Base-by-base conservation (phyloP, 208 protist genomes). In the Wallacemonas sp. region DNA sequence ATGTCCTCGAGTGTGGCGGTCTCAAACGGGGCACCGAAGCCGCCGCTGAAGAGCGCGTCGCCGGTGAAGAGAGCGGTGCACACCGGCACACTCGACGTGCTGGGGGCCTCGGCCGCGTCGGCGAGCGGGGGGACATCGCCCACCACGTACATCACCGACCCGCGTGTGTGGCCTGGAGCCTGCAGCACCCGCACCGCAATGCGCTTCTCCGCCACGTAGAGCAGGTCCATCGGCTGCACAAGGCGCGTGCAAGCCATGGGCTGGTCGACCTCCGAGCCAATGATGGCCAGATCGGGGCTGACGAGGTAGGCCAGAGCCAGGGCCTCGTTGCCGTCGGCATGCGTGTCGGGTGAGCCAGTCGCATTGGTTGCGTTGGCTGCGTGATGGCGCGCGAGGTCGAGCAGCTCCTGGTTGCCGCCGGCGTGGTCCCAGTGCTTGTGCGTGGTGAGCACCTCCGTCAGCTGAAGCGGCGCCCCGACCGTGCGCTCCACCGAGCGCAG, bases 381-480 rank as follows among this genome's bases (percentile, higher is more conserved):
- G 25, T 70, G 61, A 26, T 18, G 26, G 4, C 45, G 62, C 26
- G 72, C 38, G 69, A 61, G 52, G 0, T 76, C 26, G 8, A 57
- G 26, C 10, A 98, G 72, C 64, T 87, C 67, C 48, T 87, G 33
- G 74, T 98, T 98, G 39, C 95, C 97, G 22, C 96, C 95, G 14
- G 91, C 83, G 70, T 98, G 96, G 67, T 98, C 97, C 92, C 88
- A 97, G 81, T 99, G 97, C 79, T 98, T 97, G 86, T 99, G 97
- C 8, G 97, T 99, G 2, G 91, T 97, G 45, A 98, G 79, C 16
- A 98, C 77, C 16, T 94, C 84, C 8, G 89, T 90, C 23, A 97
- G 36, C 46, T 83, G 48, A 44, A 89, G 65, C 29, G 67, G 61
- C 55, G 65, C 39, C n/a, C 48, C 57, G 28, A 44, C 14, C 26